Base-by-base conservation (phyloP, 495 filamentous ascomycete species). In the Paragyromitra xinjiangensis region DNA sequence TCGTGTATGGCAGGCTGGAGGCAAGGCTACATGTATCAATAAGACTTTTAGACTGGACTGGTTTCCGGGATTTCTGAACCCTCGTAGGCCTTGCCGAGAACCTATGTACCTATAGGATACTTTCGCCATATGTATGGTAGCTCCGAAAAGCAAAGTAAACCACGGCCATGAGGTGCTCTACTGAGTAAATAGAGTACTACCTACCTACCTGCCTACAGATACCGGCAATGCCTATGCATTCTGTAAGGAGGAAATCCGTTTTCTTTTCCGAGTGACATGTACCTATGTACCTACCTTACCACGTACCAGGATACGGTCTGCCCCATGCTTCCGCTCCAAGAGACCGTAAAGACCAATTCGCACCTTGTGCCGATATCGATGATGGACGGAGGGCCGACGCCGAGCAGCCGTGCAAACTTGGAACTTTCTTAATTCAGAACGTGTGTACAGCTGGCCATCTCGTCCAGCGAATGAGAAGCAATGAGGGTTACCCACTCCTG, bases 401-500 rank as follows among this genome's bases (percentile, higher is more conserved):
- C 73, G 74, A 64, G 69, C 39, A 77, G 53, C 63, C 58, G 51
- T 65, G 40, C 72, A 71, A 77, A 62, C 73, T 78, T 77, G 62
- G 69, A 65, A 62, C 45, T 66, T 73, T 44, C 69, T 73, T 77
- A 65, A 67, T 72, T 34, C 59, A 69, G 77, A 64, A 56, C 51
- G 65, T 78, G 29, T 34, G 77, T 72, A 79, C 75, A 79, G 77
- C 77, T 79, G 77, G 77, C 77, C 75, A 79, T 78, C 77, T 71
- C 75, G 42, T 66, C 29, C 56, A 62, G 61, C 77, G 77, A 79
- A 78, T 79, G 40, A 53, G 50, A 71, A 72, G 74, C 26, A 67
- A 64, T 61, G 74, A 44, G 45, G 77, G 77, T 44, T 78, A 78
- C 65, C 66, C 77, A 78, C 77, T 71, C 55, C 77, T 79, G 77